A percentile compares a stretch with the other conserved stretches of the same genome.
Evolutionary conservation across 768 basidiomycete species (phyloP).

Genomic region (Krasilnikovozyma curviuscula): DNA sequence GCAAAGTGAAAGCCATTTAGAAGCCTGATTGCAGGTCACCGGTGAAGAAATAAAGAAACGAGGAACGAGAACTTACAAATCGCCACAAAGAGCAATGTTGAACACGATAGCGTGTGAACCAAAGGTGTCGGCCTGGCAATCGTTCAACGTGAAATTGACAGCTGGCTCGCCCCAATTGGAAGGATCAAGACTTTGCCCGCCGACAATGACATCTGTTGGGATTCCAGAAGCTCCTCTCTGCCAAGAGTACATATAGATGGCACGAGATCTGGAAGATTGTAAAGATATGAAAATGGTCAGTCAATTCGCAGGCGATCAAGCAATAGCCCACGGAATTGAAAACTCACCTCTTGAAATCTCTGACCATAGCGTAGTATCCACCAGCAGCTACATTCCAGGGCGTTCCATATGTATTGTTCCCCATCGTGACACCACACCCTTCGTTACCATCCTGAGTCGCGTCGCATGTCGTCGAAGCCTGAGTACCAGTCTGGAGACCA

Average conservation of each 20-base stretch:
- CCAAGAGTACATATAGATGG: constrained; percentile 48
- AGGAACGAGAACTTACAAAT: constrained; percentile 16
- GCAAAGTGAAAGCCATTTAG: constrained; percentile 12
- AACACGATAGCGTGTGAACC: constrained; percentile 36
- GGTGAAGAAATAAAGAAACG: constrained; percentile 39
- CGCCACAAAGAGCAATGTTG: constrained; percentile 24
- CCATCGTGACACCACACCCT: constrained; percentile 39
- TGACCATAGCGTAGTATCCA: constrained; percentile 41
- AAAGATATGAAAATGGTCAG: background rate
- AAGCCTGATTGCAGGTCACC: constrained; percentile 16
- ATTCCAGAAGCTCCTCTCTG: constrained; percentile 31
- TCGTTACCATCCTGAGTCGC: constrained; percentile 34
- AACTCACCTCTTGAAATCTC: constrained; percentile 18
- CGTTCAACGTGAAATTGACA: constrained; percentile 22
- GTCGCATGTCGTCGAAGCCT: constrained; percentile 17
- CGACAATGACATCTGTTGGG: constrained; percentile 28
- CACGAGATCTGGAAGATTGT: constrained; percentile 17
- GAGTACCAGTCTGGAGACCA: constrained; percentile 16
- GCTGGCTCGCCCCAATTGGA: constrained; percentile 20
- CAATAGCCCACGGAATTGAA: background rate
- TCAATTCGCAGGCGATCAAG: background rate
- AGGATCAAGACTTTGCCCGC: constrained; percentile 8
- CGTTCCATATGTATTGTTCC: constrained; percentile 27
- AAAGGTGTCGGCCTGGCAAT: constrained; percentile 19
- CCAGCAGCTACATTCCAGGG: constrained; percentile 27